Conservation (phyloP, 352 stramenopile genomes). For the Phytophthora pistaciae region DNA sequence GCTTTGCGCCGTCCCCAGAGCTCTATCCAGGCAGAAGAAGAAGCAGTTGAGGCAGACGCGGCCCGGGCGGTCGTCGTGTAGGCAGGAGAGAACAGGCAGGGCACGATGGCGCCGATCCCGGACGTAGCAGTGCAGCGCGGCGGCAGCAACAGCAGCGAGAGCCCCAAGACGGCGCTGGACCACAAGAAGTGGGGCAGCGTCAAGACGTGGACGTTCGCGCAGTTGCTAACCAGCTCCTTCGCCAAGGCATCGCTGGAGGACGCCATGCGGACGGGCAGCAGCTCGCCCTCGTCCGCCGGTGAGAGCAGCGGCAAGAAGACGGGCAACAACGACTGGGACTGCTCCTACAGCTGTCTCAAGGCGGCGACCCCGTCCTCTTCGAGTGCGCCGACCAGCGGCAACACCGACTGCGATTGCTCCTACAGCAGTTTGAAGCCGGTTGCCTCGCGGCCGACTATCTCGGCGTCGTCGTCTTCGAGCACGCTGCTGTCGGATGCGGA, state of each 20-base stretch:
- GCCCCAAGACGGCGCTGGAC: constrained; percentile 20
- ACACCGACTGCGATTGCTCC: constrained; percentile 49
- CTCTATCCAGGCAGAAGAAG: constrained; percentile 46
- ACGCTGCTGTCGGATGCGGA: constrained; percentile 58
- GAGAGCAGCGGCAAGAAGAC: constrained; percentile 3
- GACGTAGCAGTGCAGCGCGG: neutral
- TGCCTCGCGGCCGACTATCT: constrained; percentile 36
- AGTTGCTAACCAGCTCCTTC: constrained; percentile 73
- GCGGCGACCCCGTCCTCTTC: neutral
- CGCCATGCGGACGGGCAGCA: constrained; percentile 26
- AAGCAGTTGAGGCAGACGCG: constrained; percentile 39
- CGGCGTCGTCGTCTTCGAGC: constrained; percentile 57
- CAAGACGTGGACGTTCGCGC: constrained; percentile 82
- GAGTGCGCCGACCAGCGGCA: constrained; percentile 13
- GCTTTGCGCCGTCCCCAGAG: constrained; percentile 40
- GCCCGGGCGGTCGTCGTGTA: constrained; percentile 26
- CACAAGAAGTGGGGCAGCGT: constrained; percentile 66
- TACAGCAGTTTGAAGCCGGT: constrained; percentile 36
- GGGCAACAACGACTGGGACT: constrained; percentile 55
- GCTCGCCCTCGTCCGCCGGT: constrained; percentile 1
- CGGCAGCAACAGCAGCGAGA: constrained; percentile 3
- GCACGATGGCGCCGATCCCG: constrained; percentile 31
- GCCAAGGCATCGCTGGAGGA: constrained; percentile 65
- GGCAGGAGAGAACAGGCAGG: constrained; percentile 3
- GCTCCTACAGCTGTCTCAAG: constrained; percentile 43